Conservation (phyloP, 2,329 filamentous ascomycete species). For the Corinectria fuckeliana region DNA sequence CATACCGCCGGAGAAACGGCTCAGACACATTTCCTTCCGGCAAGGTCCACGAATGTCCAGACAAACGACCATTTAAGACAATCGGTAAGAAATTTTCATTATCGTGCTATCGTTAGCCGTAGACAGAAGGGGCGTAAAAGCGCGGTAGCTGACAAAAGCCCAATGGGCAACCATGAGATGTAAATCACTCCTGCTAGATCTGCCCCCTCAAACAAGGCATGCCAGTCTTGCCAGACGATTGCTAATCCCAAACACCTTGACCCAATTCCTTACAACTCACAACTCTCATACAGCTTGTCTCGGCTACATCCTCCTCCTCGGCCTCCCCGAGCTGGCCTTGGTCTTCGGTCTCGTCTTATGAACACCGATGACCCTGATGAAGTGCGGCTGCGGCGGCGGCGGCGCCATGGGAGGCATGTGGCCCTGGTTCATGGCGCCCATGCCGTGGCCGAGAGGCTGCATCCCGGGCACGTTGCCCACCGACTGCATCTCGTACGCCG, state of each 20-base stretch:
- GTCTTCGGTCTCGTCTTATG: constrained; percentile 13
- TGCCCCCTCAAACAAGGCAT: background rate
- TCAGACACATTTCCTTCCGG: background rate
- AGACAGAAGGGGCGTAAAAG: background rate
- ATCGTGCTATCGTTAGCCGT: background rate
- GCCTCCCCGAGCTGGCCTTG: constrained; percentile 13
- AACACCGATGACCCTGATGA: constrained; percentile 11
- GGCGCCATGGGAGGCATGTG: constrained; percentile 17
- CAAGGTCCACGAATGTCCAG: background rate
- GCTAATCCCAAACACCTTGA: background rate
- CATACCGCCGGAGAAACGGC: background rate
- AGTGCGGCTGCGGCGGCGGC: constrained; percentile 10
- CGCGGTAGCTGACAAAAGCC: background rate
- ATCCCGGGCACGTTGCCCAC: background rate
- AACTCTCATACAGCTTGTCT: background rate
- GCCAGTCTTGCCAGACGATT: background rate
- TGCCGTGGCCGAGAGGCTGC: background rate
- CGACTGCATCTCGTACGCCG: background rate
- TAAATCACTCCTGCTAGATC: background rate
- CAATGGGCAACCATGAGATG: background rate
- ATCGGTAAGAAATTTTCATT: background rate
- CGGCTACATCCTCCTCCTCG: constrained; percentile 2
- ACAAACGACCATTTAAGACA: background rate
- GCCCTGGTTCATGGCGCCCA: constrained; percentile 2
- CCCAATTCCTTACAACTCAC: background rate